Percentiles rank a stretch among this genome's conserved stretches.
phyloP scores from a whole-genome alignment of 164 flowering plant genomes.

The Warburgia ugandensis region DNA sequence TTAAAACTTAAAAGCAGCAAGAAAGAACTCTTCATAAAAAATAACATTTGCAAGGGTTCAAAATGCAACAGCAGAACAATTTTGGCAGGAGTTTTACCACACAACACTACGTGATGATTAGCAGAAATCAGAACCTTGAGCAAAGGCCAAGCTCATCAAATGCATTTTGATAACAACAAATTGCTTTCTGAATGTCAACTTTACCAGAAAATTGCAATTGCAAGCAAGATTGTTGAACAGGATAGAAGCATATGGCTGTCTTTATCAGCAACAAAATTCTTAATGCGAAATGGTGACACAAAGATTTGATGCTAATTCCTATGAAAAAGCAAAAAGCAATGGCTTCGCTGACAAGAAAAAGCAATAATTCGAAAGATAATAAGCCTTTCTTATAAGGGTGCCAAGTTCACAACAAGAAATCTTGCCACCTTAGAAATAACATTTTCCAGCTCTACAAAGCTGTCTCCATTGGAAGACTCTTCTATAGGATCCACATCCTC shows the following conservation, averaged over 20 bases:
- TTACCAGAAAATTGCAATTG: no score
- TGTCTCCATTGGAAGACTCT: conserved; percentile 35
- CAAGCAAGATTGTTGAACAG: no score
- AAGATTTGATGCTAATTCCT: neutral
- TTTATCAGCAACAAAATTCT: neutral
- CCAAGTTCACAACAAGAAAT: neutral
- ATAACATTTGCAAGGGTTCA: no score
- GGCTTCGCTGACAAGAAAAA: neutral
- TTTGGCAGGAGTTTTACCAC: no score
- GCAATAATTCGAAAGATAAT: neutral
- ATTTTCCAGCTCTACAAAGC: conserved; percentile 71
- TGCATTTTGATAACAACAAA: no score
- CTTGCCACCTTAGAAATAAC: conserved; percentile 64
- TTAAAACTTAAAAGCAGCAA: no score
- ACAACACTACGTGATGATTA: no score
- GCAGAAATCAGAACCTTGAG: no score
- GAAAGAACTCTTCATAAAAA: no score
- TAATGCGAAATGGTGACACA: neutral
- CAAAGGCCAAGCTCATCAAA: no score
- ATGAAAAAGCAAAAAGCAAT: neutral
- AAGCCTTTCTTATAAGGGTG: neutral
- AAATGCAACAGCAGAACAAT: no score
- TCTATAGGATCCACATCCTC: conserved; percentile 47
- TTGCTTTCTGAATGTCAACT: no score
- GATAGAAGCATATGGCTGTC: neutral